phyloP scores from a whole-genome alignment of 2,329 filamentous ascomycete genomes.

The Hymenoscyphus fraxineus region DNA sequence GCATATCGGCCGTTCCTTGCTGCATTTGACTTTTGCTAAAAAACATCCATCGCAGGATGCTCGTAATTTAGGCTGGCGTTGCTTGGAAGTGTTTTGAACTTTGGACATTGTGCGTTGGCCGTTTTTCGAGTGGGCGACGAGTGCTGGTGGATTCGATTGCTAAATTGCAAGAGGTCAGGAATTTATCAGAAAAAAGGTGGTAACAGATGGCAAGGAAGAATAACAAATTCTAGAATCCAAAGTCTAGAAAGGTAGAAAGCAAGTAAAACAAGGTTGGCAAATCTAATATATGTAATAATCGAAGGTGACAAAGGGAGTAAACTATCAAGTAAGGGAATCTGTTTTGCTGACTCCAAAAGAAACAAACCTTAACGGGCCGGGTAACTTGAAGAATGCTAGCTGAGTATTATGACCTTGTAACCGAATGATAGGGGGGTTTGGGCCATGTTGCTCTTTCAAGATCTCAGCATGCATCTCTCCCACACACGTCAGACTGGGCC shows the following conservation, averaged over 20 bases:
- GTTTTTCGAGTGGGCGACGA: background rate
- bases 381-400: constrained; percentile 3
- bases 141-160: background rate
- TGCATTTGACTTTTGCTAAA: constrained; percentile 54
- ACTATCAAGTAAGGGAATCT: background rate
- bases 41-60: constrained; percentile 54
- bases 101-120: constrained; percentile 14
- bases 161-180: background rate
- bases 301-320: constrained; percentile 2
- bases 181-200: background rate
- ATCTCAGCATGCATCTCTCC: background rate
- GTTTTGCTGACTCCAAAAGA: background rate
- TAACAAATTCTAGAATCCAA: background rate
- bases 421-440: background rate
- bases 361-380: constrained; percentile 4
- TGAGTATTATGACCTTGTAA: background rate
- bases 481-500: constrained; percentile 1
- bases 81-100: constrained; percentile 27
- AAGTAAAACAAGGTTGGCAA: constrained; percentile 3
- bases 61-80: constrained; percentile 42
- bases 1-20: constrained; percentile 50
- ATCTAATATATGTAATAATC: constrained; percentile 8
- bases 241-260: background rate
- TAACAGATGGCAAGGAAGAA: background rate
- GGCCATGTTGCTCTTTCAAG: constrained; percentile 1